phyloP scores from a whole-genome alignment of 2,329 filamentous ascomycete species.

The Fusarium duplospermum region DNA sequence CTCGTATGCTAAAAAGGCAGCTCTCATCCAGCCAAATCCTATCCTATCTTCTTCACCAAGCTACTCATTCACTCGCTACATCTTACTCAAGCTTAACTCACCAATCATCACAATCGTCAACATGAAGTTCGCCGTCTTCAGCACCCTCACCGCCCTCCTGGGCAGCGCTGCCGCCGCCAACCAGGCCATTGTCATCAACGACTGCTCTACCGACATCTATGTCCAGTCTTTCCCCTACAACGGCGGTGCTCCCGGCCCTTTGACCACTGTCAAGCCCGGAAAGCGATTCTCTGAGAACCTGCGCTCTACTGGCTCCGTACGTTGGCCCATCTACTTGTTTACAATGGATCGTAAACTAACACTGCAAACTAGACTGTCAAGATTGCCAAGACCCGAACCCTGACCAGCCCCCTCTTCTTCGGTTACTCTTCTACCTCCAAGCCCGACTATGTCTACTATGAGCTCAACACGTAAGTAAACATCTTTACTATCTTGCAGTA shows the following conservation, averaged over 20 bases:
- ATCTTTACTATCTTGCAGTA: not conserved
- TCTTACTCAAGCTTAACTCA: constrained; percentile 1
- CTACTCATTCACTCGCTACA: not conserved
- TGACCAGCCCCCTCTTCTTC: constrained; percentile 54
- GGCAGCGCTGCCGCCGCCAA: constrained; percentile 49
- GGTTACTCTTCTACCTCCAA: constrained; percentile 54
- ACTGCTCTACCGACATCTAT: constrained; percentile 48
- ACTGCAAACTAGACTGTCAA: constrained; percentile 55
- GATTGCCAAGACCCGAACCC: constrained; percentile 52
- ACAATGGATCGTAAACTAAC: not conserved
- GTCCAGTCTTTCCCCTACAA: constrained; percentile 53
- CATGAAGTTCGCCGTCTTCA: constrained; percentile 46
- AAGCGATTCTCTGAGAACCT: constrained; percentile 52
- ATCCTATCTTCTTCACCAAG: not conserved
- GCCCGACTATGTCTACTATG: constrained; percentile 55
- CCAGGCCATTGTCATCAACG: constrained; percentile 52
- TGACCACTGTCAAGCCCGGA: constrained; percentile 49
- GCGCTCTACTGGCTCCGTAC: constrained; percentile 50
- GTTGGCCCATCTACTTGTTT: not conserved
- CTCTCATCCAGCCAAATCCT: not conserved
- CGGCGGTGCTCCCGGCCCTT: constrained; percentile 45
- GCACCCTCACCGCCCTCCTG: constrained; percentile 47
- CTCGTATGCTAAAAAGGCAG: constrained; percentile 11
- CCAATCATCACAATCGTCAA: constrained; percentile 15
- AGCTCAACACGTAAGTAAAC: constrained; percentile 49